These are phyloP conservation scores for Podaxis carcinomalis DNA, from an alignment of 768 basidiomycete genomes.

Conservation along the genomic window DNA sequence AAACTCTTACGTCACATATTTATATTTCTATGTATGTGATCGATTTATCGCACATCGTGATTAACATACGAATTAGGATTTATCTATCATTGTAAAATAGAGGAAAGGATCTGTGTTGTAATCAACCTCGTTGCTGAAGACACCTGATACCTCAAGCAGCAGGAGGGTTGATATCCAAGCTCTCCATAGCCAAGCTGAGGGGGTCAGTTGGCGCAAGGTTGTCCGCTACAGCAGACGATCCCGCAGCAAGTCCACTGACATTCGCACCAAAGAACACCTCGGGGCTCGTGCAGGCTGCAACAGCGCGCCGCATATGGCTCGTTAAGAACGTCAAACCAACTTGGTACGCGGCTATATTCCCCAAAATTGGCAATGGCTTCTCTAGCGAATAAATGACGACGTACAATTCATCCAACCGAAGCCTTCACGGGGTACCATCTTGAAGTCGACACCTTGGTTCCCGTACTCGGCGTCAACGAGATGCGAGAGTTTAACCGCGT, in stretches of 20 bases:
- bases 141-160: background rate
- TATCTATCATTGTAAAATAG: background rate
- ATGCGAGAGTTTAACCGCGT: constrained; percentile 93
- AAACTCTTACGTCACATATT: constrained; percentile 4
- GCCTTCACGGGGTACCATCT: constrained; percentile 94
- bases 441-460: constrained; percentile 96
- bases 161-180: constrained; percentile 30
- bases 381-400: constrained; percentile 19
- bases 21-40: background rate
- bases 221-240: constrained; percentile 31
- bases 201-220: constrained; percentile 46
- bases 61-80: background rate
- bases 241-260: constrained; percentile 25
- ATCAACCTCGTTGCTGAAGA: background rate
- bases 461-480: constrained; percentile 97
- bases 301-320: constrained; percentile 91
- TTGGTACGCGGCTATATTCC: constrained; percentile 78
- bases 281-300: constrained; percentile 91
- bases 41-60: background rate
- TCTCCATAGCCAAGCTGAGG: constrained; percentile 62
- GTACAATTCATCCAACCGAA: constrained; percentile 98
- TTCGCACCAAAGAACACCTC: constrained; percentile 78
- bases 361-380: constrained; percentile 2
- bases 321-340: constrained; percentile 94
- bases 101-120: background rate